Evolutionary conservation across 169 alveolate genomes (phyloP), one percentile per base, ranked within the genome.

Genomic region (Eimeria sp.): DNA sequence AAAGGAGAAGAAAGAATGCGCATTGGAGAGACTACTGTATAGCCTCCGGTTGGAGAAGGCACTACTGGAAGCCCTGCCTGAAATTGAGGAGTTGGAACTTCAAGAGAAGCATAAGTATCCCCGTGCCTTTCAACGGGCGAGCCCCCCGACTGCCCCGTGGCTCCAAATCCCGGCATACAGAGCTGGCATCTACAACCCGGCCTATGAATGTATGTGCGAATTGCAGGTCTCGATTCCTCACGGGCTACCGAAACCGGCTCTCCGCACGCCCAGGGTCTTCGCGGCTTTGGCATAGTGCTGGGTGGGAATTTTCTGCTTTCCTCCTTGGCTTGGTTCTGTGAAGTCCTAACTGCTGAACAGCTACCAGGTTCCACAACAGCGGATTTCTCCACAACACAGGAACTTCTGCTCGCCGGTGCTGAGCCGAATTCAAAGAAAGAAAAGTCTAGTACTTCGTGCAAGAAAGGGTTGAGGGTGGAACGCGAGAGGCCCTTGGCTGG

Each of bases 211-310:
- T 62, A 85, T 14, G 93, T 85, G 46, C 93, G 93, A 37, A 85
- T 10, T 52, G 93, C 93, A 30, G 93, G 8, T 25, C 72, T 85
- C 25, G 93, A 8, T 25, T 85, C 93, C 46, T 58, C 93, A n/a
- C 20, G 58, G 43, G 80, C 60, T 37, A 60, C 54, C 52, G 80
- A 58, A 9, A 85, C 62, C 52, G 93, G 93, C 93, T 85, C 93
- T 52, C 93, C 93, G 62, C 93, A 85, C 25, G 93, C 93, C 93
- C 93, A 85, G 10, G 93, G 93, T 72, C 93, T 85, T 62, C 93
- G 40, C 43, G 82, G 93, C 93, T 64, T 85, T 52, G 93, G 93
- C 93, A 85, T 85, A 33, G 56, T 85, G 76, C 23, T 54, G 68
- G 66, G 43, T 23, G 25, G 66, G 33, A 54, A 8, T 78, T 27